Base-by-base conservation (phyloP, 169 alveolate species). In the Prorocentrum cordatum region DNA sequence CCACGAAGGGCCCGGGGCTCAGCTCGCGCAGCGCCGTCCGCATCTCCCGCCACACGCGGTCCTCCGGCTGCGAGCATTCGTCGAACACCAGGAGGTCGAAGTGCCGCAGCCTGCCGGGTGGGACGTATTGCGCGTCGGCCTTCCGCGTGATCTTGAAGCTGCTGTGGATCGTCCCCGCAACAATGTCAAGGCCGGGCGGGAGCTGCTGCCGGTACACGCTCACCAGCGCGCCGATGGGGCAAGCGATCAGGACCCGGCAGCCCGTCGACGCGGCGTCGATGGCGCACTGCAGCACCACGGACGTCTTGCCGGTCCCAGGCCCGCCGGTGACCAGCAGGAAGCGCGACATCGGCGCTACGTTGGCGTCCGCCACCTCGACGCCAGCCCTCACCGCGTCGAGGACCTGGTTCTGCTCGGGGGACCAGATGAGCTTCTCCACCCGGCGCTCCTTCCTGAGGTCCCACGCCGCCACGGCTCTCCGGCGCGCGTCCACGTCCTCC, bases 241-340 rank as follows among this genome's bases (percentile, higher is more conserved):
- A 18, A 2, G 33, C 45, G 31, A 71, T 12, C 42, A 71, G 20
- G 24, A 71, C 83, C 10, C 26, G 26, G 31, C 66, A 39, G 6
- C 83, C 83, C 2, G 14, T 29, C 3, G 7, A 2, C 0, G 45
- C 29, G 12, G 66, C 83, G 1, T 1, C 22, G 33, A 42, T 1
- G 2, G 66, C 83, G 10, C 45, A 35, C 3, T 6, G 47, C 16
- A 71, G 1, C 20, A 71, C 22, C 45, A 42, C 83, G 31, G 38
- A 64, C 3, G 83, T 42, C 45, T 71, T 71, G 42, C 83, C 83
- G 6, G 79, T 12, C 18, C 83, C 83, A 3, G 83, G 83, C 36
- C 45, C 47, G 29, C 83, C 83, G 27, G 67, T 12, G 1, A 71
- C 64, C 10, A 3, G 45, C 39, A 71, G 45, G 20, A 42, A 0